phyloP scores from a whole-genome alignment of 495 filamentous ascomycete genomes.

The Tirmania nivea region DNA sequence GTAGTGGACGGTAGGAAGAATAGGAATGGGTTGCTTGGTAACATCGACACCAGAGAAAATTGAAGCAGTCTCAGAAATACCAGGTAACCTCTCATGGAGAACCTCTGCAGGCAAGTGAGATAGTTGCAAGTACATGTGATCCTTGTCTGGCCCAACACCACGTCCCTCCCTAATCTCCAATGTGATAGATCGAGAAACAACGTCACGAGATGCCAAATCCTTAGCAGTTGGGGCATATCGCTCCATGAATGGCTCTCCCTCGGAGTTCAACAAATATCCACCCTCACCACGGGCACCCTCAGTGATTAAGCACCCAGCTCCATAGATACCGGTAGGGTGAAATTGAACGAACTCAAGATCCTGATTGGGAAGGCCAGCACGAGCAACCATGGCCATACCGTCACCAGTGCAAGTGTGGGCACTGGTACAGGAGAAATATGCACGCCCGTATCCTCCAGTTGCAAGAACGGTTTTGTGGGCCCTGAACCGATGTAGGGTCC shows the following conservation, averaged over 20 bases:
- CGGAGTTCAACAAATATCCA: slow-evolving; percentile 85
- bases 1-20: slow-evolving; percentile 94
- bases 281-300: slow-evolving; percentile 97
- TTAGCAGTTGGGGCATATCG: slow-evolving; percentile 92
- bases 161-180: slow-evolving; percentile 91
- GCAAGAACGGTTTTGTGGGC: slow-evolving; percentile 89
- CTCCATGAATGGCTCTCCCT: slow-evolving; percentile 99
- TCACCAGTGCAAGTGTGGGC: slow-evolving; percentile 97
- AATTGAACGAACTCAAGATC: slow-evolving; percentile 99
- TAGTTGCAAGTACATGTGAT: slow-evolving; percentile 92
- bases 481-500: slow-evolving; percentile 86
- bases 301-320: slow-evolving; percentile 93
- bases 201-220: slow-evolving; percentile 82
- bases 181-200: slow-evolving; percentile 92
- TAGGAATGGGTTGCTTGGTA: slow-evolving; percentile 65
- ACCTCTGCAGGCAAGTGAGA: slow-evolving; percentile 79
- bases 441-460: slow-evolving; percentile 87
- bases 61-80: slow-evolving; percentile 92
- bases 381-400: slow-evolving; percentile 95
- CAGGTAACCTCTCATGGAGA: slow-evolving; percentile 85
- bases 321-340: slow-evolving; percentile 98
- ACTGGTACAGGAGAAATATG: slow-evolving; percentile 94
- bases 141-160: slow-evolving; percentile 87
- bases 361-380: slow-evolving; percentile 93
- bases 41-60: slow-evolving; percentile 96